These are phyloP conservation scores for Aspergillus neotritici DNA, from an alignment of 2,329 filamentous ascomycete genomes.

Conservation along the genomic window DNA sequence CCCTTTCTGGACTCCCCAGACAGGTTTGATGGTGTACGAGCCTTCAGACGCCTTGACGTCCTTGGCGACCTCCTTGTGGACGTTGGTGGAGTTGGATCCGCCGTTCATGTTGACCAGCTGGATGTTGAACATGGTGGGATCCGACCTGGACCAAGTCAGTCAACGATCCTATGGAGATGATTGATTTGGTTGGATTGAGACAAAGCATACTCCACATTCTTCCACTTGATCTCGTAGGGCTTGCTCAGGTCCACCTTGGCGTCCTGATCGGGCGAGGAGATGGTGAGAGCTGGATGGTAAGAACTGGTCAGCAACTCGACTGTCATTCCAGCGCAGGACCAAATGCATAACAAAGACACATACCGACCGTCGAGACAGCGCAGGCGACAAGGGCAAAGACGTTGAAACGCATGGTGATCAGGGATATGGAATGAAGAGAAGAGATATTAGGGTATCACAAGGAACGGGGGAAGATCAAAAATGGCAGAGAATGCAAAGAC, in stretches of 20 bases:
- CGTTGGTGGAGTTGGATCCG: conserved; percentile 16
- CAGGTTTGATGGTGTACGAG: conserved; percentile 32
- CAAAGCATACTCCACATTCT: conserved; percentile 27
- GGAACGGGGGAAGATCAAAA: not conserved
- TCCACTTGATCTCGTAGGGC: conserved; percentile 37
- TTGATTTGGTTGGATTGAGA: not conserved
- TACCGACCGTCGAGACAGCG: conserved; percentile 27
- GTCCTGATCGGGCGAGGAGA: conserved; percentile 30
- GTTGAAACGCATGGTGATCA: conserved; percentile 25
- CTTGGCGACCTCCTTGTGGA: conserved; percentile 28
- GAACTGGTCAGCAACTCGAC: not conserved
- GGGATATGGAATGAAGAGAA: not conserved
- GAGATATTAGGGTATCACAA: conserved; percentile 3
- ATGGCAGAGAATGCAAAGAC: too few species aligned
- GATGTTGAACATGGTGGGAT: conserved; percentile 38
- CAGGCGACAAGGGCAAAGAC: conserved; percentile 23
- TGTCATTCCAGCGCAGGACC: not conserved
- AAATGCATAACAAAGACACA: not conserved
- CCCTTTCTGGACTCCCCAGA: conserved; percentile 20
- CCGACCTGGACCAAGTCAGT: conserved; percentile 27
- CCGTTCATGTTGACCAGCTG: conserved; percentile 38
- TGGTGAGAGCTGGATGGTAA: conserved; percentile 22
- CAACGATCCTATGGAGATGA: not conserved
- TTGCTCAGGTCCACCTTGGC: conserved; percentile 34
- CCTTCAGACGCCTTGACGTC: conserved; percentile 32